Conservation (phyloP, 2,329 filamentous ascomycete genomes). For the Fusarium sp. region DNA sequence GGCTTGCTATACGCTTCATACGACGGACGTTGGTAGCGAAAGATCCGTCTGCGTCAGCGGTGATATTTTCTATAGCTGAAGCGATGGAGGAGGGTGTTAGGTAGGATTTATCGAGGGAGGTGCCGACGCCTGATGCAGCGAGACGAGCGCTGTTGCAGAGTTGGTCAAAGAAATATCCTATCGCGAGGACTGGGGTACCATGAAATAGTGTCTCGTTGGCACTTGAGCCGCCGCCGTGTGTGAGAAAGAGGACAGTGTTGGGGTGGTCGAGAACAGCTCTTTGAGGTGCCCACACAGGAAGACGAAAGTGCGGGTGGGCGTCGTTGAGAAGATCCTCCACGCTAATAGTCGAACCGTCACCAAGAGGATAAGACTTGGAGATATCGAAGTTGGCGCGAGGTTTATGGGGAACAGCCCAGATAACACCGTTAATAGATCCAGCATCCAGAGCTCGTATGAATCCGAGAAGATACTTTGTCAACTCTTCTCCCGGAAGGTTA, state of each 20-base stretch:
- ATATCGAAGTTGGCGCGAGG: constrained; percentile 40
- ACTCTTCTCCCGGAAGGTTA: constrained; percentile 45
- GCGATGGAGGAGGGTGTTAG: constrained; percentile 51
- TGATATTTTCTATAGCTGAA: constrained; percentile 43
- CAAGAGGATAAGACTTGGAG: constrained; percentile 17
- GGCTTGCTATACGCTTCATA: constrained; percentile 52
- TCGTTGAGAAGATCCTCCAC: constrained; percentile 43
- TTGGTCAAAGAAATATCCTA: constrained; percentile 58
- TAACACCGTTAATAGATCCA: constrained; percentile 52
- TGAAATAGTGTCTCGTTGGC: constrained; percentile 56
- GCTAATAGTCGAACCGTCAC: constrained; percentile 21
- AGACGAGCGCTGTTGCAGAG: constrained; percentile 53
- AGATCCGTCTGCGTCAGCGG: constrained; percentile 46
- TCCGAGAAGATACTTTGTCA: constrained; percentile 49
- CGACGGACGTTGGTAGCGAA: constrained; percentile 50
- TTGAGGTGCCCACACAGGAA: constrained; percentile 54
- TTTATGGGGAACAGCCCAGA: constrained; percentile 51
- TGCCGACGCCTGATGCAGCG: constrained; percentile 49
- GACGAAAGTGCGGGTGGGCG: constrained; percentile 46
- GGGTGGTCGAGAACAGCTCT: constrained; percentile 53
- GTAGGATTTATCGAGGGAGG: constrained; percentile 51
- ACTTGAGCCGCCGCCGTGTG: constrained; percentile 55
- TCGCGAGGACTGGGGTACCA: constrained; percentile 50
- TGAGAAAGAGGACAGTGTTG: constrained; percentile 52
- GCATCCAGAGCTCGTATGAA: constrained; percentile 43